Evolutionary conservation across 306 rosid genomes (phyloP).

Genomic region (Ormosia semicastrata): DNA sequence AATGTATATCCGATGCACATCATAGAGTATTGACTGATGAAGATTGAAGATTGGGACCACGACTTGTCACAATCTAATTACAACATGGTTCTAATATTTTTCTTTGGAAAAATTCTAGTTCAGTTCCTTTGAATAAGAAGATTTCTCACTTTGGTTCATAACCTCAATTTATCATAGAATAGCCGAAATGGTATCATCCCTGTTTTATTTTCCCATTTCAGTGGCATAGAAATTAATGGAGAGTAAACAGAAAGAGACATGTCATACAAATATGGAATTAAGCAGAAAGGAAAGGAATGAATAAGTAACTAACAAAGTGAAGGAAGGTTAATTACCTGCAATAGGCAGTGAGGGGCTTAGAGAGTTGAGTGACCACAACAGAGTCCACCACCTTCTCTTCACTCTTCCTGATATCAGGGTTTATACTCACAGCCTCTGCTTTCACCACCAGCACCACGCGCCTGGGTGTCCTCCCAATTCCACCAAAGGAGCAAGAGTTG

Average conservation of each 20-base stretch:
- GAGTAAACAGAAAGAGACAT: too few species aligned
- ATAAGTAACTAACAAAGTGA: too few species aligned
- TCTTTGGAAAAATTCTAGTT: not conserved
- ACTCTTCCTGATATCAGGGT: conserved; percentile 59
- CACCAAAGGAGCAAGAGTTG: conserved; percentile 22
- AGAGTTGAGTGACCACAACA: conserved; percentile 55
- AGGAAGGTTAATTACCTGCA: conserved; percentile 45
- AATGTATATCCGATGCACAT: not conserved
- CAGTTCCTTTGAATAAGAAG: not conserved
- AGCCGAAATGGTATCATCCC: too few species aligned
- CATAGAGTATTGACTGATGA: too few species aligned
- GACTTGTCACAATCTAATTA: not conserved
- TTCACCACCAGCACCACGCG: conserved; percentile 33
- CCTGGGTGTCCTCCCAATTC: not conserved
- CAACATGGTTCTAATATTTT: not conserved
- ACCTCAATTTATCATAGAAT: not conserved
- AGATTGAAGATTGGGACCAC: not conserved
- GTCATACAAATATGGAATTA: too few species aligned
- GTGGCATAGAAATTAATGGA: too few species aligned
- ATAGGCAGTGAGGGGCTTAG: conserved; percentile 63
- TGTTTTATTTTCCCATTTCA: too few species aligned
- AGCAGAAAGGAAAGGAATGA: too few species aligned
- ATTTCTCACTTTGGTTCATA: not conserved
- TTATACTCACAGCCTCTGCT: conserved; percentile 50
- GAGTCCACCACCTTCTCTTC: conserved; percentile 67